Base-by-base conservation (phyloP, 2,329 filamentous ascomycete species). In the Fusarium sublunatum region DNA sequence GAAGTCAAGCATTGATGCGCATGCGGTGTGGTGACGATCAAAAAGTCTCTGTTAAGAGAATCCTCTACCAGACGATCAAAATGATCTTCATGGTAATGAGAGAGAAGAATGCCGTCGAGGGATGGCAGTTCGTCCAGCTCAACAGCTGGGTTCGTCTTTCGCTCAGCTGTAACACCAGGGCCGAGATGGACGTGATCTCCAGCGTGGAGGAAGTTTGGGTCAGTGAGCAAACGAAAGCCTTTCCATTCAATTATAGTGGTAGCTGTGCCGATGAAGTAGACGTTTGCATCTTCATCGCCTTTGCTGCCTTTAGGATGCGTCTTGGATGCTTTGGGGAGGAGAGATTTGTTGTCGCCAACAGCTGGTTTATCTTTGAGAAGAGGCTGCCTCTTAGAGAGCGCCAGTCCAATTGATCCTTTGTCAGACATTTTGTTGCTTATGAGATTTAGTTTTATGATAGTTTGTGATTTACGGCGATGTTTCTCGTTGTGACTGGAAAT, bases 161-260 rank as follows among this genome's bases (percentile, higher is more conserved):
- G 78, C 24, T 78, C 79, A 1, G 79, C 82, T 3, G 79, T 83
- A 2, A 89, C 86, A 1, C 86, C 86, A 0, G 87, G 87, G 0
- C 87, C 88, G 2, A 90, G 81, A 70, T 90, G 87, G 8, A 90
- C 86, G 65, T 89, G 85, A 67, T 89, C 86, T 29, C 87, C 86
- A 2, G 82, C 82, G 66, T 88, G 87, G 0, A 90, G 79, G 73
- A 90, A 90, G 73, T 89, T 88, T 8, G 86, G 85, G 70, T 85
- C 83, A 0, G 84, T 87, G 44, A 87, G 78, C 58, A 87, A 77
- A 28, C 83, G 79, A 42, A 84, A 72, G 39, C 79, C 81, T 58
- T 78, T 72, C 81, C 82, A 86, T 70, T 84, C 79, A 10, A 86
- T 73, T 35, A 87, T 76, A 0, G 83, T 86, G 3, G 84, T 86